Percentiles rank a stretch among this genome's conserved stretches.
Conservation (phyloP, 179 eudicot genomes). For the Sideroxylon spinosum region DNA sequence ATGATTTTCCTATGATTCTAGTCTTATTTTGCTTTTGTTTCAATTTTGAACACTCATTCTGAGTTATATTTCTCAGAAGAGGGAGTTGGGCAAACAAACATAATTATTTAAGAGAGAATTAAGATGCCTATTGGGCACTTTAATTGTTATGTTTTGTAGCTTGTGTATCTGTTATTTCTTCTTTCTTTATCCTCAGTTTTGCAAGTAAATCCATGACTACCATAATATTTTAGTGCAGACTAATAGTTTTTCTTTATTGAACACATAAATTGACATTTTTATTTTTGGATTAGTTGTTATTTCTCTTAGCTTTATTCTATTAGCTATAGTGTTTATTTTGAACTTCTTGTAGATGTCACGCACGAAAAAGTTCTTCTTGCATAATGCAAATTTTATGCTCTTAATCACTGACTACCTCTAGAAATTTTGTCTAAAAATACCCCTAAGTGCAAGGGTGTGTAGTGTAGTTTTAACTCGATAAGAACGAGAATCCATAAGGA, state of each 20-base stretch:
- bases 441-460: too few relatives aligned
- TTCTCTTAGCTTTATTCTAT: too few relatives aligned
- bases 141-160: not conserved
- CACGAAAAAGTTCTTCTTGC: too few relatives aligned
- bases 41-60: not conserved
- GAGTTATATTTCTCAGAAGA: not conserved
- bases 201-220: not conserved
- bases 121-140: not conserved
- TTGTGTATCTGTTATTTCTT: not conserved
- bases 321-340: too few relatives aligned
- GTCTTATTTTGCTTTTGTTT: not conserved
- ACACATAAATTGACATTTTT: not conserved
- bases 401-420: too few relatives aligned
- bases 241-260: too few relatives aligned
- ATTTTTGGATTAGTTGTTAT: too few relatives aligned
- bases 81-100: not conserved
- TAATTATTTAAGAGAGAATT: not conserved
- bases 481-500: too few relatives aligned
- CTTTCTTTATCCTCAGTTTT: not conserved
- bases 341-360: too few relatives aligned
- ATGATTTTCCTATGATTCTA: constrained; percentile 1
- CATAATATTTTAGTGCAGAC: not conserved
- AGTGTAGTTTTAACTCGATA: too few relatives aligned
- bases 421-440: too few relatives aligned
- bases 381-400: too few relatives aligned